These are phyloP conservation scores for Xylariaceae sp. DNA, from an alignment of 2,329 filamentous ascomycete genomes.

Conservation along the genomic window DNA sequence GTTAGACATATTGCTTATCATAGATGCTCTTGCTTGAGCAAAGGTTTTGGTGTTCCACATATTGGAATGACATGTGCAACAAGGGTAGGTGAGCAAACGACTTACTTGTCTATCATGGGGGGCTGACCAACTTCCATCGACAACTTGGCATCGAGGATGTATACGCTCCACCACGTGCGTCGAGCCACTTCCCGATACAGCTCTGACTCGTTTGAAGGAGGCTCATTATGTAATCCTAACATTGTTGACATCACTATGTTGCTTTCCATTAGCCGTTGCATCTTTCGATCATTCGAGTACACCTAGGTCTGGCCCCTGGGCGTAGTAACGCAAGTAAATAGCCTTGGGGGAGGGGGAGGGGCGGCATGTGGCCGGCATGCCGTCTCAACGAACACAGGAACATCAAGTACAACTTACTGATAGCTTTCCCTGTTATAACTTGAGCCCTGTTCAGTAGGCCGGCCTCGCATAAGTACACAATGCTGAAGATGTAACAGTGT, in stretches of 20 bases:
- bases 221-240: constrained; percentile 15
- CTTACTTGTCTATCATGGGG: constrained; percentile 7
- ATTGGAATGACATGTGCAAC: too few relatives aligned
- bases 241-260: constrained; percentile 8
- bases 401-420: not conserved
- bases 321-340: too few relatives aligned
- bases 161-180: constrained; percentile 21
- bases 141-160: constrained; percentile 16
- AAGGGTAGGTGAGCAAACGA: too few relatives aligned
- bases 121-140: constrained; percentile 18
- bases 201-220: constrained; percentile 4
- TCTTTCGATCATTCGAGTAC: too few relatives aligned
- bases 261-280: too few relatives aligned
- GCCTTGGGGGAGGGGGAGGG: too few relatives aligned
- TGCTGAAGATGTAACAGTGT: constrained; percentile 18
- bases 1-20: too few relatives aligned
- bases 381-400: too few relatives aligned
- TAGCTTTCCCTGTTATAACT: constrained; percentile 13
- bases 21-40: too few relatives aligned
- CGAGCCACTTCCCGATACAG: constrained; percentile 13
- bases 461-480: constrained; percentile 17
- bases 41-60: too few relatives aligned
- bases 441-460: constrained; percentile 15
- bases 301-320: too few relatives aligned
- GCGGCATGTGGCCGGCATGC: too few relatives aligned